phyloP scores from a whole-genome alignment of 257 asterid species.

The Solanum paucissectum region DNA sequence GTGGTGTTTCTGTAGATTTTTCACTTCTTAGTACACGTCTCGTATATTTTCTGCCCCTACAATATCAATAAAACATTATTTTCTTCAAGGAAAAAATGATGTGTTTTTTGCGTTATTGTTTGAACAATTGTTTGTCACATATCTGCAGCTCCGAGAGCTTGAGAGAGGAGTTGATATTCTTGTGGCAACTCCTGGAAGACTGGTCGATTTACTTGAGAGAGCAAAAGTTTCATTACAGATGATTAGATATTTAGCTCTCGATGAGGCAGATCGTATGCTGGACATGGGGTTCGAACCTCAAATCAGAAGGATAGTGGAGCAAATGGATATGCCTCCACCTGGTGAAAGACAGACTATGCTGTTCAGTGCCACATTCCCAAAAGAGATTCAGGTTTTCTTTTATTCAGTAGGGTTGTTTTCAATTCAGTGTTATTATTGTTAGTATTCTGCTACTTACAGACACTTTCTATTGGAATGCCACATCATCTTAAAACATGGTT shows the following conservation, averaged over 20 bases:
- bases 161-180: slow-evolving; percentile 93
- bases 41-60: background rate
- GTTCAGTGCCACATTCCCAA: slow-evolving; percentile 90
- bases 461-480: background rate
- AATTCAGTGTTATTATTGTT: background rate
- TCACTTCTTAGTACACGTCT: background rate
- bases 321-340: slow-evolving; percentile 89
- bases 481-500: background rate
- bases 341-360: slow-evolving; percentile 90
- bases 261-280: slow-evolving; percentile 91
- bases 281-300: slow-evolving; percentile 98
- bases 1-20: background rate
- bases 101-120: background rate
- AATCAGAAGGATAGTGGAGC: slow-evolving; percentile 83
- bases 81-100: background rate
- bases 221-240: slow-evolving; percentile 72
- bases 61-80: background rate
- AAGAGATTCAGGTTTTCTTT: slow-evolving; percentile 66
- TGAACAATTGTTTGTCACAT: background rate
- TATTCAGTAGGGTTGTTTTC: background rate
- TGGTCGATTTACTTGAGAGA: slow-evolving; percentile 91
- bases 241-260: slow-evolving; percentile 86
- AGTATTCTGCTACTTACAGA: background rate
- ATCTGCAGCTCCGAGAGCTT: slow-evolving; percentile 67
- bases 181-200: slow-evolving; percentile 93